phyloP scores from a whole-genome alignment of 2,329 filamentous ascomycete genomes.

The Aspergillus quadrilineatus region DNA sequence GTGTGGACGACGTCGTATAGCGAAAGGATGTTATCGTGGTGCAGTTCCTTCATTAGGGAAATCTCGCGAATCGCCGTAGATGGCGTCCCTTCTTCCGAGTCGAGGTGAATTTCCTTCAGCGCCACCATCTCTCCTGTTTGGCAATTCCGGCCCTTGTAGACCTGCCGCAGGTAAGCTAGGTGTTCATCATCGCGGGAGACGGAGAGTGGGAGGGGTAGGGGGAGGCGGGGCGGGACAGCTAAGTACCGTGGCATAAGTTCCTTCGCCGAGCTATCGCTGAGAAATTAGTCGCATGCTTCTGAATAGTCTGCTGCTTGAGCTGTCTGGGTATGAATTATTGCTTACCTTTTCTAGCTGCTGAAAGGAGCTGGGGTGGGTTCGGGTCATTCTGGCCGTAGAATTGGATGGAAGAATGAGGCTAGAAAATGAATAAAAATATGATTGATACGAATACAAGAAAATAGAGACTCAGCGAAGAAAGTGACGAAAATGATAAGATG shows the following conservation, averaged over 20 bases:
- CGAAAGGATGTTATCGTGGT: constrained; percentile 95
- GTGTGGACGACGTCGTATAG: constrained; percentile 98
- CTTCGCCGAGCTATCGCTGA: constrained; percentile 15
- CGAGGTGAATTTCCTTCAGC: constrained; percentile 18
- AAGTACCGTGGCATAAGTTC: constrained; percentile 19
- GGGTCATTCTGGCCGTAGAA: constrained; percentile 6
- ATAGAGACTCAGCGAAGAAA: not conserved
- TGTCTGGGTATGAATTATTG: not conserved
- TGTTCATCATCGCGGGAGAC: too few species aligned
- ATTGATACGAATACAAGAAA: not conserved
- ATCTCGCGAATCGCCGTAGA: constrained; percentile 97
- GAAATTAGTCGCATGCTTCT: not conserved
- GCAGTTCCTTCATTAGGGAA: constrained; percentile 97
- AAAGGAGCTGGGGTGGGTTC: constrained; percentile 15
- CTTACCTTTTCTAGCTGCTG: constrained; percentile 18
- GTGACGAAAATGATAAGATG: not conserved
- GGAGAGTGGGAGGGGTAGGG: not conserved
- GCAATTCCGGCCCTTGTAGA: constrained; percentile 20
- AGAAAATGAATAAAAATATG: not conserved
- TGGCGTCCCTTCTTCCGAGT: constrained; percentile 82
- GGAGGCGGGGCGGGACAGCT: not conserved
- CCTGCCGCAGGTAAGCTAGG: constrained; percentile 15
- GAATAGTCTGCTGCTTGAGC: not conserved
- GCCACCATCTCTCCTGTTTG: constrained; percentile 18
- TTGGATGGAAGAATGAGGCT: not conserved